Evolutionary conservation across 163 green algal species (phyloP), one percentile per base, ranked within the genome.

Genomic region (Chlamydomonas reinhardtii): DNA sequence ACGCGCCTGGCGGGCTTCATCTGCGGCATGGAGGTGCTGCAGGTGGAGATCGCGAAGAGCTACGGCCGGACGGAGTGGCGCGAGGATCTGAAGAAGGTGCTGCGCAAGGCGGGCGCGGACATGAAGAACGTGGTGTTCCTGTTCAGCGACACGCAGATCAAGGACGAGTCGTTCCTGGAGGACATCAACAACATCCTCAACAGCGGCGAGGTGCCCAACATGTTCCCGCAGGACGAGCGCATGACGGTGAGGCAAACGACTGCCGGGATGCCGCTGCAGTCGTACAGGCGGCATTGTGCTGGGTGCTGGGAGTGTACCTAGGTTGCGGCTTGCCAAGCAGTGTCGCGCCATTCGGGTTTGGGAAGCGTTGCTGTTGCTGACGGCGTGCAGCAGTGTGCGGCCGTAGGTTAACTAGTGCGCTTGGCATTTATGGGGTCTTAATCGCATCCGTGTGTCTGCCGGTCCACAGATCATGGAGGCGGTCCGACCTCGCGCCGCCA

Each of bases 121-220:
- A 89, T 81, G 61, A 95, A 94, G 85, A 75, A 59, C 27, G 88
- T 80, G 56, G 92, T 96, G 39, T 97, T 97, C 90, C 89, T 97
- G 62, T 96, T 97, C 91, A 94, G 89, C 59, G 95, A 97, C 91
- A 95, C 92, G 17, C 95, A 97, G 90, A 95, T 91, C 64, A 91
- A 91, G 81, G 87, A 91, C 34, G 87, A 91, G 70, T 91, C 94
- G 12, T 97, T 95, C 85, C 86, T 97, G 75, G 93, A 97, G 89
- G 93, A 96, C 84, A 92, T 96, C 83, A 97, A 97, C 93, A 95
- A 95, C 89, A 91, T 97, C 43, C 92, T 97, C 43, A 97, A 97
- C 86, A 86, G 89, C 31, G 95, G 95, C 24, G 94, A 97, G 90
- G 94, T 97, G 83, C 94, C 94, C 43, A 94, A 96, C 93, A 96